Conservation (phyloP, 2,329 filamentous ascomycete genomes). For the Botrytis pseudocinerea region DNA sequence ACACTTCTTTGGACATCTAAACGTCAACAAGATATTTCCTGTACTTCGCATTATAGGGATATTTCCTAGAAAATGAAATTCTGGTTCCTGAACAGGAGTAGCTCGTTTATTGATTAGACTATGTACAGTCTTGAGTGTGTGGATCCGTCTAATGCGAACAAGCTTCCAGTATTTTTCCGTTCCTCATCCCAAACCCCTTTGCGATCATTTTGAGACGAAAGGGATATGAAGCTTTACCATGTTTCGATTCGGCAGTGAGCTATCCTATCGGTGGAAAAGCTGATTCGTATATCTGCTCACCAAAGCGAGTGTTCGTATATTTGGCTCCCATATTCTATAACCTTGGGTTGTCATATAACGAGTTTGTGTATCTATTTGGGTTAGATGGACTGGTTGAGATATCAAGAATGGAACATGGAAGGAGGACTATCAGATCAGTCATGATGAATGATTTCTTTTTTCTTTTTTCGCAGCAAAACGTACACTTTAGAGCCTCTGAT, state of each 20-base stretch:
- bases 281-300: neutral
- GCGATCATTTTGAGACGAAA: neutral
- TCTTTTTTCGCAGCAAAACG: neutral
- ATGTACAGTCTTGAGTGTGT: neutral
- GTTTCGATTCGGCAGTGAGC: neutral
- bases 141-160: too few relatives aligned
- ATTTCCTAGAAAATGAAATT: neutral
- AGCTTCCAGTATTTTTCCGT: neutral
- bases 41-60: neutral
- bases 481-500: neutral
- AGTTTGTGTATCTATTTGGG: neutral
- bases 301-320: neutral
- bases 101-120: neutral
- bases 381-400: neutral
- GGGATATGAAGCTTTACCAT: neutral
- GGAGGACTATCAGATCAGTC: neutral
- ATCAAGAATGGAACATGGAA: neutral
- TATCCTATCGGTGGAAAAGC: neutral
- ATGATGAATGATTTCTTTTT: neutral
- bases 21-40: neutral
- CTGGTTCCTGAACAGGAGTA: neutral
- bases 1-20: neutral
- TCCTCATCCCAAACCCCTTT: neutral
- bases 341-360: neutral
- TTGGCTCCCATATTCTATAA: neutral